Evolutionary conservation across 805 yeast species (phyloP).

Genomic region (Candida koratica): DNA sequence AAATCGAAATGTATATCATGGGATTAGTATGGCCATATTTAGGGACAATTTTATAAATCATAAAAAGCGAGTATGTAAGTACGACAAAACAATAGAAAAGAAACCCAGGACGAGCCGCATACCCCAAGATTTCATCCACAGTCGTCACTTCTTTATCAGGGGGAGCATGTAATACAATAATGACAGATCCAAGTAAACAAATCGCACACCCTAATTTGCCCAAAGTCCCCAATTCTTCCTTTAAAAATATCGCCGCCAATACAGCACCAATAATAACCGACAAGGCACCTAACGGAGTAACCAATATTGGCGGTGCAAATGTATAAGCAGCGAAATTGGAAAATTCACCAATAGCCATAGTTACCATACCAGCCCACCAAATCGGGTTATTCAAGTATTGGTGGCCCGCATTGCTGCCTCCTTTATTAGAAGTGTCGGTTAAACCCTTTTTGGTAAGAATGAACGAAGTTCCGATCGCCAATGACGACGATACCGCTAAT

Average conservation of each 20-base stretch:
- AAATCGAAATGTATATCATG: slow-evolving; percentile 83
- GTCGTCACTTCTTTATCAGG: slow-evolving; percentile 88
- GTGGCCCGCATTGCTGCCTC: slow-evolving; percentile 62
- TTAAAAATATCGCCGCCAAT: slow-evolving; percentile 76
- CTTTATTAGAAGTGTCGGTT: slow-evolving; percentile 58
- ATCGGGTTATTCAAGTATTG: slow-evolving; percentile 78
- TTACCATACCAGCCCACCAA: slow-evolving; percentile 91
- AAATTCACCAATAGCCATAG: slow-evolving; percentile 88
- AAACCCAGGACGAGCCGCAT: slow-evolving; percentile 77
- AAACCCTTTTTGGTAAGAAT: slow-evolving; percentile 87
- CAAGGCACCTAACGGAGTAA: slow-evolving; percentile 87
- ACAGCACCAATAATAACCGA: slow-evolving; percentile 91
- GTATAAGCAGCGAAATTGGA: slow-evolving; percentile 95
- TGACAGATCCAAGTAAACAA: slow-evolving; percentile 81
- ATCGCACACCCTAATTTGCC: slow-evolving; percentile 94
- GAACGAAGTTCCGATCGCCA: slow-evolving; percentile 88
- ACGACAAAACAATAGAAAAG: slow-evolving; percentile 62
- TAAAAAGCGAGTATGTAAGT: slow-evolving; percentile 63
- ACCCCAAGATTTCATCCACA: slow-evolving; percentile 78
- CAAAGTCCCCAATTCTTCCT: slow-evolving; percentile 80
- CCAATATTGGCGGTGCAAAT: slow-evolving; percentile 90
- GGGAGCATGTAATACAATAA: slow-evolving; percentile 88
- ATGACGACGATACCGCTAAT: slow-evolving; percentile 78
- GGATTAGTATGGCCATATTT: slow-evolving; percentile 76
- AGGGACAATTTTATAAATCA: slow-evolving; percentile 84